Evolutionary conservation across 805 yeast species (phyloP).

Genomic region (Henningerozyma blattae): DNA sequence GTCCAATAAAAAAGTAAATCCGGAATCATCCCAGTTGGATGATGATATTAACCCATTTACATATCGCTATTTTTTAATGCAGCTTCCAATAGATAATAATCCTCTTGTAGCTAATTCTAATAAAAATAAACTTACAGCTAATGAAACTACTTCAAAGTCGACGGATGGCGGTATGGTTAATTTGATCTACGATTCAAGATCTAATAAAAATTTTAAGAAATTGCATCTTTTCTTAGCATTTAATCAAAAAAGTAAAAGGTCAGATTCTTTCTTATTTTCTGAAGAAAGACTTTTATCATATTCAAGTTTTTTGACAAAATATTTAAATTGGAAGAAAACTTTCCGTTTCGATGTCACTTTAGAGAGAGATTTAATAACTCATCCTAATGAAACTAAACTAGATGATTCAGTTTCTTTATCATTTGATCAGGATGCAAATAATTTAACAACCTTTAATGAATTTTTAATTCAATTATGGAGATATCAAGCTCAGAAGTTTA

Average conservation of each 20-base stretch:
- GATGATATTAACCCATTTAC: neutral
- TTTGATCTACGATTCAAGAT: constrained; percentile 16
- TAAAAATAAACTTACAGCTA: neutral
- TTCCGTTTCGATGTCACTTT: constrained; percentile 2
- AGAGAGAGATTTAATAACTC: neutral
- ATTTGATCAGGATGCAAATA: neutral
- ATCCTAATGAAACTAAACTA: neutral
- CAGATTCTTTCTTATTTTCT: constrained; percentile 12
- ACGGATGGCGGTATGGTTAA: constrained; percentile 16
- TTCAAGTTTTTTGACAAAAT: constrained; percentile 10
- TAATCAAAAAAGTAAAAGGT: constrained; percentile 12
- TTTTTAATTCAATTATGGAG: constrained; percentile 17
- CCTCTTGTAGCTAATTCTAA: neutral
- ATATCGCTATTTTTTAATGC: neutral
- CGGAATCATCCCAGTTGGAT: neutral
- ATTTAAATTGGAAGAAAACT: constrained; percentile 11
- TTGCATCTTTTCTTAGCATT: constrained; percentile 18
- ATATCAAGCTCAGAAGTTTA: constrained; percentile 12
- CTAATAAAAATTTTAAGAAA: constrained; percentile 13
- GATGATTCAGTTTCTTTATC: neutral
- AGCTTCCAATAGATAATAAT: neutral
- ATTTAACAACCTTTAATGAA: constrained; percentile 3
- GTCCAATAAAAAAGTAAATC: neutral
- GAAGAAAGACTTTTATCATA: constrained; percentile 14
- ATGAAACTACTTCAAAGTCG: constrained; percentile 2